These are phyloP conservation scores for Buddleja alternifolia DNA, from an alignment of 257 asterid species.

Conservation along the genomic window DNA sequence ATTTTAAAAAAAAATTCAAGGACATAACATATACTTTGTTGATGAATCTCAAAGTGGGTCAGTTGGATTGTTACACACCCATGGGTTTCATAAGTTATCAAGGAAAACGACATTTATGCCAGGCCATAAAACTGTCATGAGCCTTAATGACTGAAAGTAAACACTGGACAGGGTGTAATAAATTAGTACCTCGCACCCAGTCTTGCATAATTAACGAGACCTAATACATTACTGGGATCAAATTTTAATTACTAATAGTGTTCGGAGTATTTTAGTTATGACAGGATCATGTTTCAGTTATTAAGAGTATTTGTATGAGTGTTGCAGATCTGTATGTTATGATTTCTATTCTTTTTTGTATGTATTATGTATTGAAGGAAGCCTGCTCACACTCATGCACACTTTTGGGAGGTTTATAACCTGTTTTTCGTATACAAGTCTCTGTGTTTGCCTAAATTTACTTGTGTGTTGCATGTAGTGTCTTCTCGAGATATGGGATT, in stretches of 20 bases:
- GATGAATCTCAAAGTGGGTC: no score
- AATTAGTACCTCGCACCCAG: neutral
- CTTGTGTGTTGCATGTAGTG: conserved; percentile 43
- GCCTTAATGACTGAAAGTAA: no score
- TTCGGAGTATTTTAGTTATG: neutral
- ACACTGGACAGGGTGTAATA: neutral
- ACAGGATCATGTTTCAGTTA: neutral
- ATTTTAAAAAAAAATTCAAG: no score
- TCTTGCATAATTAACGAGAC: neutral
- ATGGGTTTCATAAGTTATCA: no score
- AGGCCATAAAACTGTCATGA: no score
- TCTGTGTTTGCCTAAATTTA: conserved; percentile 20
- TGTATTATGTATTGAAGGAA: neutral
- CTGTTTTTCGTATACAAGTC: neutral
- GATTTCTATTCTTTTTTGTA: neutral
- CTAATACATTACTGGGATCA: neutral
- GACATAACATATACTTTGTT: no score
- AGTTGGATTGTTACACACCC: no score
- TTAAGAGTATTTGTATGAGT: neutral
- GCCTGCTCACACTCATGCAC: neutral
- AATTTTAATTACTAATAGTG: neutral
- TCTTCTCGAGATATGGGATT: conserved; percentile 70
- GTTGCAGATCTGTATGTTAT: neutral
- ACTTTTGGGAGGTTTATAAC: conserved; percentile 3
- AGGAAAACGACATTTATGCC: no score